Evolutionary conservation across 2,329 filamentous ascomycete genomes (phyloP), one percentile per base, ranked within the genome.

Genomic region (Pseudocercospora musae): DNA sequence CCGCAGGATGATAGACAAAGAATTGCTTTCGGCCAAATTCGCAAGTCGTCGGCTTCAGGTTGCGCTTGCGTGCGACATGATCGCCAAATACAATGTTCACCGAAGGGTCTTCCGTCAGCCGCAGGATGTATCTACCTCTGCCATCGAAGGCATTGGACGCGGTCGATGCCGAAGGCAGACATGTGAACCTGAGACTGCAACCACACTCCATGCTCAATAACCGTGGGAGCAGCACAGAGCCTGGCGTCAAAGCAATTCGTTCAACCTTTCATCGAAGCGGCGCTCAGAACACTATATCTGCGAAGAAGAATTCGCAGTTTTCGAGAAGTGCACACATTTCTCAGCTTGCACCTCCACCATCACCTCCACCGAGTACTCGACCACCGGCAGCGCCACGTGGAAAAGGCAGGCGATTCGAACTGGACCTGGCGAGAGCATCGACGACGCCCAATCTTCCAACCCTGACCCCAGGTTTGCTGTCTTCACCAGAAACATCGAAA

Each of bases 211-310:
- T 21, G 23, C 37, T 37, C 55, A 11, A 48, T 48, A 20, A 33
- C 18, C 9, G 52, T 18, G 52, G 31, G 15, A 25, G 48, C 11
- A 52, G 21, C 48, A n/a, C 25, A 11, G 23, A 31, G 20, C 25
- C 23, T 6, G 48, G 48, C 15, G 15, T 54, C n/a, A 25, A 18
- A 40, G 10, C 27, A 33, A 54, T 29, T 27, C 31, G 15, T 18
- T 29, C 37, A 15, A 57, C 3, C 5, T 44, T 58, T 1, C 31
- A 29, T 21, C 15, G 42, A n/a, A 63, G 53, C 20, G 46, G 18
- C 20, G 42, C 33, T 29, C 58, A 58, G 20, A 64, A 64, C 23
- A 46, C 27, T 31, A 60, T 37, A 21, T 57, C 58, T 9, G 58
- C 50, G 23, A 33, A 49, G 13, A 55, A 49, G 13, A 64, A 61